Conservation (phyloP, 2,329 filamentous ascomycete genomes). For the Penicillium brevicompactum region DNA sequence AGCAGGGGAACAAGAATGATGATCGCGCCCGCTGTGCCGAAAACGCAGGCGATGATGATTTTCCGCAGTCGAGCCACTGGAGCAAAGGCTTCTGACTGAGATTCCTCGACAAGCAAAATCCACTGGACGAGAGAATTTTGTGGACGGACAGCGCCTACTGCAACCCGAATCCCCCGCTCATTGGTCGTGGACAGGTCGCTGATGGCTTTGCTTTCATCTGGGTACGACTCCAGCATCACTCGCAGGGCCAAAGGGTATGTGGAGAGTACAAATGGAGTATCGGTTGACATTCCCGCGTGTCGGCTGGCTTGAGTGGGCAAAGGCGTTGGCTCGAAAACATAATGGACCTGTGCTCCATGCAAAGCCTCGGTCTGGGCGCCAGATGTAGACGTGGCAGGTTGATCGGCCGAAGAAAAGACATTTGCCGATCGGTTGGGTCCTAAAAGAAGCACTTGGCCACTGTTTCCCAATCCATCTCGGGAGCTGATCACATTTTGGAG, state of each 20-base stretch:
- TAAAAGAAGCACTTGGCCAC: constrained; percentile 70
- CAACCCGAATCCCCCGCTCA: constrained; percentile 69
- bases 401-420: constrained; percentile 50
- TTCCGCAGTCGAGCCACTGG: constrained; percentile 75
- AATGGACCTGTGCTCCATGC: constrained; percentile 50
- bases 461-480: constrained; percentile 57
- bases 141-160: constrained; percentile 77
- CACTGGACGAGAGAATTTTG: constrained; percentile 72
- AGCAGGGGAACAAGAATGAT: constrained; percentile 73
- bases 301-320: constrained; percentile 38
- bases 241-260: constrained; percentile 65
- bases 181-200: constrained; percentile 70
- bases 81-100: constrained; percentile 70
- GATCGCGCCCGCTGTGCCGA: constrained; percentile 75
- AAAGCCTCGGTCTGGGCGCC: constrained; percentile 43
- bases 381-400: constrained; percentile 20
- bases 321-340: constrained; percentile 60
- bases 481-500: constrained; percentile 49
- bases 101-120: constrained; percentile 79
- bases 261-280: constrained; percentile 59
- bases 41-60: constrained; percentile 81
- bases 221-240: constrained; percentile 58
- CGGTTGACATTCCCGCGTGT: constrained; percentile 31
- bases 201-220: constrained; percentile 66
- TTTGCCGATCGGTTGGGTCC: constrained; percentile 70